Conservation (phyloP, 2,329 filamentous ascomycete genomes). For the Neofusicoccum umdonicola region DNA sequence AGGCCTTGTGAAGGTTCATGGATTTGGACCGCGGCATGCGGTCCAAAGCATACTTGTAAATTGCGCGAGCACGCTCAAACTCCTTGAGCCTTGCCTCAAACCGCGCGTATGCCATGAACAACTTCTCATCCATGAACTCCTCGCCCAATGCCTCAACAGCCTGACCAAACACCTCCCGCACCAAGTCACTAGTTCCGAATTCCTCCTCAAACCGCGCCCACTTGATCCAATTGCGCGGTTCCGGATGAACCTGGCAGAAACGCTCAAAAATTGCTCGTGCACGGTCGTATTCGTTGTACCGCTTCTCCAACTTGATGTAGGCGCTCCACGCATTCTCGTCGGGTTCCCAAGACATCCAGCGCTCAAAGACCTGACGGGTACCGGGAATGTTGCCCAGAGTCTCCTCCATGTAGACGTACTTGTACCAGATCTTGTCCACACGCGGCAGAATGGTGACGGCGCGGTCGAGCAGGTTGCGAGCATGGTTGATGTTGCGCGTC, state of each 20-base stretch:
- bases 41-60: conserved; percentile 95
- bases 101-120: conserved; percentile 93
- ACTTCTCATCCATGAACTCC: conserved; percentile 91
- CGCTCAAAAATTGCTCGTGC: conserved; percentile 87
- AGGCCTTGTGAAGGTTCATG: conserved; percentile 81
- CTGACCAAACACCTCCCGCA: conserved; percentile 85
- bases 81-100: conserved; percentile 95
- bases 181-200: conserved; percentile 84
- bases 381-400: conserved; percentile 92
- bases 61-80: conserved; percentile 86
- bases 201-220: conserved; percentile 98
- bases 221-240: conserved; percentile 97
- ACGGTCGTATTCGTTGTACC: conserved; percentile 86
- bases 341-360: conserved; percentile 98
- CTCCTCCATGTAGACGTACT: conserved; percentile 99
- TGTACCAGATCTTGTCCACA: conserved; percentile 97
- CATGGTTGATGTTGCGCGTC: conserved; percentile 91
- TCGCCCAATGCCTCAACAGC: conserved; percentile 89
- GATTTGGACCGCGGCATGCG: conserved; percentile 86
- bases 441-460: conserved; percentile 90
- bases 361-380: conserved; percentile 89
- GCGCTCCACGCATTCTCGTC: conserved; percentile 93
- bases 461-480: conserved; percentile 87
- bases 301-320: conserved; percentile 95
- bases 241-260: conserved; percentile 89